phyloP scores from a whole-genome alignment of 2,329 filamentous ascomycete genomes.

The Trichophaea hybrida region DNA sequence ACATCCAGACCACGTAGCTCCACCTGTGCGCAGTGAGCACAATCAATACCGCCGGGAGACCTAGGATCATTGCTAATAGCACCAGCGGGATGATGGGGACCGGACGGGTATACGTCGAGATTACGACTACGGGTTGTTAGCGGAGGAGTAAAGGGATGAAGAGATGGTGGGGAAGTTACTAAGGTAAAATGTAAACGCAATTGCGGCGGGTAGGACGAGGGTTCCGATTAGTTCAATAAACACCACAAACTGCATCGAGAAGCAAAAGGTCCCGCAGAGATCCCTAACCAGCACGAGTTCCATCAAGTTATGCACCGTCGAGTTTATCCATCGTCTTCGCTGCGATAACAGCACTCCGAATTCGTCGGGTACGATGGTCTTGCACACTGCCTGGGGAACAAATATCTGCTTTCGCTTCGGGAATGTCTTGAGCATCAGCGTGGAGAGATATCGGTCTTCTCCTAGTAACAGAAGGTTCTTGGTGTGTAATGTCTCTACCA shows the following conservation, averaged over 20 bases:
- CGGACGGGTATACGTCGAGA: conserved; percentile 25
- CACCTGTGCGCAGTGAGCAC: conserved; percentile 83
- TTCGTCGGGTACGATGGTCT: conserved; percentile 85
- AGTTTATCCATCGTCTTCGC: conserved; percentile 97
- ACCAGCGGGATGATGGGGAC: conserved; percentile 65
- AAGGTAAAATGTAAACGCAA: conserved; percentile 93
- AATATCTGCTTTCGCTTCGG: conserved; percentile 98
- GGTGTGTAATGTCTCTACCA: conserved; percentile 95
- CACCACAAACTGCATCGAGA: conserved; percentile 98
- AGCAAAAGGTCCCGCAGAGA: conserved; percentile 96
- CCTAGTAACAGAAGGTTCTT: conserved; percentile 86
- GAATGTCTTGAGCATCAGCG: conserved; percentile 96
- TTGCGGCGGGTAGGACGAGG: conserved; percentile 84
- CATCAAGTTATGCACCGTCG: conserved; percentile 96
- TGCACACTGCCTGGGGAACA: conserved; percentile 95
- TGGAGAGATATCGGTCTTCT: conserved; percentile 89
- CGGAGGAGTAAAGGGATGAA: conserved; percentile 6
- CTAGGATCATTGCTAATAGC: conserved; percentile 76
- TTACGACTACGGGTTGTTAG: conserved; percentile 18
- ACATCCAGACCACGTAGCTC: conserved; percentile 91
- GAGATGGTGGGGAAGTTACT: conserved; percentile 43
- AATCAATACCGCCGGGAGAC: conserved; percentile 82
- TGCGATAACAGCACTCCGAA: conserved; percentile 90
- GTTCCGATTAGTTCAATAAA: conserved; percentile 92
- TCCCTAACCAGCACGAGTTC: conserved; percentile 90